Evolutionary conservation across 345 rosid species (phyloP), one percentile per base, ranked within the genome.

Genomic region (Eucalyptus coolabah): DNA sequence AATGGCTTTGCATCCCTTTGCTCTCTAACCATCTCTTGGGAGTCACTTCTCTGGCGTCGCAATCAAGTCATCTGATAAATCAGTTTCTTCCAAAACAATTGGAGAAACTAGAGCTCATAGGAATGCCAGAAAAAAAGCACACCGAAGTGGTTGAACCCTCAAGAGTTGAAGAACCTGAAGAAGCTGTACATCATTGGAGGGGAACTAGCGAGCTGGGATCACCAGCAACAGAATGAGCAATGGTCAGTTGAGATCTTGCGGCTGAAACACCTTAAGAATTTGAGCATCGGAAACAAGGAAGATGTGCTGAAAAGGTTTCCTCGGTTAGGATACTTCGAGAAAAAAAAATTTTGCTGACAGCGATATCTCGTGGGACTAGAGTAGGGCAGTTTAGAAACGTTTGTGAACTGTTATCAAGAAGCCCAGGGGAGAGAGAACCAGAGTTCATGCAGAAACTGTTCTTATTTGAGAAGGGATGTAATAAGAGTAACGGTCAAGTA

Each of bases 291-390:
- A 60, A 60, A 60, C 67, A 12, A 0, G 67, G 67, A 60, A 60
- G 67, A 60, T 28, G 67, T 28, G 67, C 67, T 60, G 16, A 28
- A 60, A 28, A 0, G 1, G 32, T 60, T 60, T 60, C 67, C 17
- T 60, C 67, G 0, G 67, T 60, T 60, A 60, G 16, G 1, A 12
- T 60, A 12, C 32, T 60, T 60, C 4, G 67, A 60, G 4, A 60
- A 12, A 30, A 28, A n/a, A n/a, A n/a, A 60, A 60, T 60, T 60
- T 32, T 28, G 32, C 8, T 60, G 67, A 6, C 32, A 28, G 0
- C 1, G 0, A 60, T 60, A 28, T 60, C 16, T 28, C 0, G 8
- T 60, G 67, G 67, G 0, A 28, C 2, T 0, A 60, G 32, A 60
- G 67, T 28, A 60, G 32, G 32, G 32, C 67, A 60, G 67, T 28